A percentile compares a stretch with the other conserved stretches of the same genome.
Evolutionary conservation across 2,329 filamentous ascomycete genomes (phyloP).

Genomic region (Didymella lethalis): DNA sequence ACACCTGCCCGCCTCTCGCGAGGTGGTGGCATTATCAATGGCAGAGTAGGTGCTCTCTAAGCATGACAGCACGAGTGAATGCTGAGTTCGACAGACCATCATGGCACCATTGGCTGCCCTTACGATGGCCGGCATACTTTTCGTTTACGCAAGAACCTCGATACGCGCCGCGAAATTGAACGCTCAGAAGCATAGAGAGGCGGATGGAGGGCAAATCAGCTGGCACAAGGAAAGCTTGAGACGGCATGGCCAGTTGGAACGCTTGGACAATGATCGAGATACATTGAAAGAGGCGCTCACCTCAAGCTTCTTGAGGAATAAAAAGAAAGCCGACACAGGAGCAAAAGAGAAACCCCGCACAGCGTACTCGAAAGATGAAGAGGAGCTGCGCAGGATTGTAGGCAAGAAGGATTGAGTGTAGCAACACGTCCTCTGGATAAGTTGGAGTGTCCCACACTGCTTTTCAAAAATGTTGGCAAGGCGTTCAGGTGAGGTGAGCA

Average conservation of each 20-base stretch:
- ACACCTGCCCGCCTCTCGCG: conserved; percentile 41
- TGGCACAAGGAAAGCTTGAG: conserved; percentile 64
- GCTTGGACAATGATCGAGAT: conserved; percentile 49
- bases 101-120: conserved; percentile 69
- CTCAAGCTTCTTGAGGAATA: conserved; percentile 42
- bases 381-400: conserved; percentile 50
- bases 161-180: conserved; percentile 73
- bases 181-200: conserved; percentile 65
- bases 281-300: conserved; percentile 47
- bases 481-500: conserved; percentile 1
- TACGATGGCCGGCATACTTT: conserved; percentile 67
- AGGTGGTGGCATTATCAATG: conserved; percentile 47
- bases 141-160: conserved; percentile 69
- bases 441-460: background rate
- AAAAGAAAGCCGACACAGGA: conserved; percentile 34
- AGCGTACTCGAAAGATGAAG: conserved; percentile 49
- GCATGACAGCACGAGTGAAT: background rate
- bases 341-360: conserved; percentile 38
- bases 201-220: conserved; percentile 63
- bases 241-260: conserved; percentile 60
- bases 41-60: conserved; percentile 33
- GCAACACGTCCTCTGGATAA: background rate
- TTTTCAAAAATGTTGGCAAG: background rate
- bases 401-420: conserved; percentile 43
- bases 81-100: conserved; percentile 53